phyloP scores from a whole-genome alignment of 169 alveolate species.

The Eimeria falciformis region DNA sequence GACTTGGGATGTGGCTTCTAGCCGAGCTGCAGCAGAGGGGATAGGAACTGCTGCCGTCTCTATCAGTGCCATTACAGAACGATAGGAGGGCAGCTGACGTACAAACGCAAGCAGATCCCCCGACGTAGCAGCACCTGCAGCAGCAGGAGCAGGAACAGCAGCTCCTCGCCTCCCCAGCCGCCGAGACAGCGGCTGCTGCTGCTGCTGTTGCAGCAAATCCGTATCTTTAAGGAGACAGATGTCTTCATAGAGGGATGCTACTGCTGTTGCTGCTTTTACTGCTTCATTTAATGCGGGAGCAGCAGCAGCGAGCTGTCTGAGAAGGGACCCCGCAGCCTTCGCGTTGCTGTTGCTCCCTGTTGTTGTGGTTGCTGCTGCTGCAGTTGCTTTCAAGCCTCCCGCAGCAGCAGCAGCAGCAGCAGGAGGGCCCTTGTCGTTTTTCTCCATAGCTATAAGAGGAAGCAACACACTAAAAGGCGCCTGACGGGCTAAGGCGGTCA shows the following conservation, averaged over 20 bases:
- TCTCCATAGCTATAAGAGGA: slow-evolving; percentile 26
- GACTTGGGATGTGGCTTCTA: not conserved
- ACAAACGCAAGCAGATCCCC: not conserved
- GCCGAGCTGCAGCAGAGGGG: slow-evolving; percentile 22
- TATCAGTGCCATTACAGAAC: not conserved
- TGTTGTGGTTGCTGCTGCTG: not conserved
- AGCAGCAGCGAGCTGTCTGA: not conserved
- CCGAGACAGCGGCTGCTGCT: slow-evolving; percentile 21
- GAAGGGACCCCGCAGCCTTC: slow-evolving; percentile 43
- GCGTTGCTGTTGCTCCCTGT: slow-evolving; percentile 37
- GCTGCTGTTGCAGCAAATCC: slow-evolving; percentile 45
- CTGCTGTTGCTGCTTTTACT: slow-evolving; percentile 23
- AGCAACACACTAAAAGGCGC: slow-evolving; percentile 29
- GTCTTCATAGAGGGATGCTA: not conserved
- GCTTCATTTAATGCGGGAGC: slow-evolving; percentile 5
- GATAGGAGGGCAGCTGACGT: not conserved
- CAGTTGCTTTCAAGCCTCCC: not conserved
- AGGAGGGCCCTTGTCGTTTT: not conserved
- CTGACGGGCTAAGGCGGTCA: slow-evolving; percentile 14
- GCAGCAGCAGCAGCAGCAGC: slow-evolving; percentile 13
- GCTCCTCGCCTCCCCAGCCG: slow-evolving; percentile 18
- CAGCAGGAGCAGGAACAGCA: not conserved
- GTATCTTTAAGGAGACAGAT: slow-evolving; percentile 32
- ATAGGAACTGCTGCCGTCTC: not conserved
- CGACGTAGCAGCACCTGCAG: not conserved